These are phyloP conservation scores for Corchorus olitorius DNA, from an alignment of 345 rosid species.

Conservation along the genomic window DNA sequence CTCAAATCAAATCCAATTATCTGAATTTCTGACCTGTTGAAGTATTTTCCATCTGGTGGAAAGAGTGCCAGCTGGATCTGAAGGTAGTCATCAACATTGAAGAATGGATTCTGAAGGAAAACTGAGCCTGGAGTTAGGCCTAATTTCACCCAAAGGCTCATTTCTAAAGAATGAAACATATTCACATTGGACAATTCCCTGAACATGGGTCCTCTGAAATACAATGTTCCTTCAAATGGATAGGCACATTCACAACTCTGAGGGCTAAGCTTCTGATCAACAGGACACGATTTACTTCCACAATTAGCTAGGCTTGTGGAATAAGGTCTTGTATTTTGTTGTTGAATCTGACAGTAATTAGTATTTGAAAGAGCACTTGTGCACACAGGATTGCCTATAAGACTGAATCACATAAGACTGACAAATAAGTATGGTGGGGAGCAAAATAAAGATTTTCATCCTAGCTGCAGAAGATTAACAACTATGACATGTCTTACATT, in stretches of 20 bases:
- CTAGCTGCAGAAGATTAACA: background rate
- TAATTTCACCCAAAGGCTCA: slow-evolving; percentile 75
- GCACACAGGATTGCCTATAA: slow-evolving; percentile 91
- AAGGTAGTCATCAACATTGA: slow-evolving; percentile 83
- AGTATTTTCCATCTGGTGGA: slow-evolving; percentile 57
- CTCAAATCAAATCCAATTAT: slow-evolving; percentile 80
- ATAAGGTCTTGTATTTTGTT: slow-evolving; percentile 54
- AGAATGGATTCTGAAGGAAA: slow-evolving; percentile 77
- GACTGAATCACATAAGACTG: slow-evolving; percentile 45
- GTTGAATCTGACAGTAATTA: slow-evolving; percentile 73
- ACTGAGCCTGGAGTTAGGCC: slow-evolving; percentile 84
- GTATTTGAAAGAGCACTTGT: slow-evolving; percentile 55
- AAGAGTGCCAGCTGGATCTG: slow-evolving; percentile 82
- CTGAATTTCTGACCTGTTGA: slow-evolving; percentile 64
- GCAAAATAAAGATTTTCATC: background rate
- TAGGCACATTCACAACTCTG: slow-evolving; percentile 89
- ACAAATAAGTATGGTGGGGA: slow-evolving; percentile 1
- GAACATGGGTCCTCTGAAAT: slow-evolving; percentile 78
- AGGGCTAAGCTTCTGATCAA: slow-evolving; percentile 81
- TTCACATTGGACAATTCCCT: slow-evolving; percentile 62
- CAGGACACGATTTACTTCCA: slow-evolving; percentile 57
- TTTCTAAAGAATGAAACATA: slow-evolving; percentile 73
- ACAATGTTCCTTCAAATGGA: slow-evolving; percentile 85
- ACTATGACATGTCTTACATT: slow-evolving; percentile 44
- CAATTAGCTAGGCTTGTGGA: slow-evolving; percentile 80